Percentiles rank a stretch among this genome's conserved stretches.
These are phyloP conservation scores for Pythium monospermum DNA, from an alignment of 352 stramenopile species.

Conservation along the genomic window DNA sequence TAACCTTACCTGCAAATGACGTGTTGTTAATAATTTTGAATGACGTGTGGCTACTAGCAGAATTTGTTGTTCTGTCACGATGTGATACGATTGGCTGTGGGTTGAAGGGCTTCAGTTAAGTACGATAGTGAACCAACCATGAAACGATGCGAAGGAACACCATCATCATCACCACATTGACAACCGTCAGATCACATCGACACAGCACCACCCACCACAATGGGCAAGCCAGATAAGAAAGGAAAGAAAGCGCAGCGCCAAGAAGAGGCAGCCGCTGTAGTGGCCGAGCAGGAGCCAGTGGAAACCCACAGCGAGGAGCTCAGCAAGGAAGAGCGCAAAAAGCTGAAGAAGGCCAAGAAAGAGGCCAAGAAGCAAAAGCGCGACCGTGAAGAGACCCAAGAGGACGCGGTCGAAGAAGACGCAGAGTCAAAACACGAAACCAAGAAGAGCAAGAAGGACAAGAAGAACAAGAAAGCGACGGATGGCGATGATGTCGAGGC, in stretches of 20 bases:
- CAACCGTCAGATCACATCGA: slow-evolving; percentile 27
- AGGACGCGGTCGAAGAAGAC: background rate
- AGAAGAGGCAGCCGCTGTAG: slow-evolving; percentile 23
- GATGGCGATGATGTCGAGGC: slow-evolving; percentile 10
- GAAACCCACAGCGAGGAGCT: slow-evolving; percentile 22
- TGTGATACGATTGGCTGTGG: slow-evolving; percentile 23
- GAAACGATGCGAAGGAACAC: slow-evolving; percentile 14
- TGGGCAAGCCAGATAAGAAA: slow-evolving; percentile 35
- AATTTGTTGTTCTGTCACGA: background rate
- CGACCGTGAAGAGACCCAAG: slow-evolving; percentile 2
- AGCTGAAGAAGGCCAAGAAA: slow-evolving; percentile 35
- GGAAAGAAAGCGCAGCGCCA: slow-evolving; percentile 34
- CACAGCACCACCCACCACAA: slow-evolving; percentile 6
- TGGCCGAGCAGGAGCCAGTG: slow-evolving; percentile 29
- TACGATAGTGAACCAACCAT: slow-evolving; percentile 7
- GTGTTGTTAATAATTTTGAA: slow-evolving; percentile 1
- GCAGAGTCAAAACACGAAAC: background rate
- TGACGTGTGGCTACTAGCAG: slow-evolving; percentile 2
- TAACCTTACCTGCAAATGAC: slow-evolving; percentile 3
- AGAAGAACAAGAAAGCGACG: slow-evolving; percentile 26
- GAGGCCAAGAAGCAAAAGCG: slow-evolving; percentile 38
- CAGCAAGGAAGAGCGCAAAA: slow-evolving; percentile 28
- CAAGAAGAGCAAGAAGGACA: slow-evolving; percentile 34
- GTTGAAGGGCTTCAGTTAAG: slow-evolving; percentile 14
- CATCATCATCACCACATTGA: slow-evolving; percentile 16